Conservation (phyloP, 352 stramenopile species). For the Blastocystis sp. region DNA sequence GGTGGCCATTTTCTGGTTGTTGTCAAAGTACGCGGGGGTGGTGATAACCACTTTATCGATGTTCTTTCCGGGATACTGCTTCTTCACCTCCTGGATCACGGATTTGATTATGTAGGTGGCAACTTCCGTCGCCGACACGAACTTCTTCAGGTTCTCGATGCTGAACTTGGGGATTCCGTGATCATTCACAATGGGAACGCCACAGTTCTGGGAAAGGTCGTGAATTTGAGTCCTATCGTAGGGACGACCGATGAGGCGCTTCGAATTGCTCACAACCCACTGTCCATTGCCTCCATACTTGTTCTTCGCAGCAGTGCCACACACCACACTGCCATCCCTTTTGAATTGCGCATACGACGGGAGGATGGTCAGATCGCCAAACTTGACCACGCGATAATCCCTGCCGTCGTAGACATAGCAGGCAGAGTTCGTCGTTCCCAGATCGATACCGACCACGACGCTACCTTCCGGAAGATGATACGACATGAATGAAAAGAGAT, state of each 20-base stretch:
- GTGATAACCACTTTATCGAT: constrained; percentile 28
- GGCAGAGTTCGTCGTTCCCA: constrained; percentile 59
- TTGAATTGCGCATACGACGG: constrained; percentile 12
- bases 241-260: constrained; percentile 10
- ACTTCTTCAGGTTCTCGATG: not conserved
- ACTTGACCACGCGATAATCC: constrained; percentile 87
- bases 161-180: constrained; percentile 4
- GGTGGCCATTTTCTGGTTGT: constrained; percentile 44
- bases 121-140: constrained; percentile 2
- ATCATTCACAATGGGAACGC: not conserved
- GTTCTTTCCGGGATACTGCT: not conserved
- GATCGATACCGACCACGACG: constrained; percentile 74
- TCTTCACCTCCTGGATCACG: constrained; percentile 69
- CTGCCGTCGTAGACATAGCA: constrained; percentile 89
- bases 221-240: not conserved
- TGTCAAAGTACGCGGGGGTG: constrained; percentile 36
- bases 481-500: not conserved
- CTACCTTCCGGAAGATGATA: not conserved
- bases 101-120: not conserved
- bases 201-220: constrained; percentile 84
- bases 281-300: not conserved
- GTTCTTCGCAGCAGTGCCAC: not conserved
- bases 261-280: constrained; percentile 10
- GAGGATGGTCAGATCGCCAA: constrained; percentile 87
- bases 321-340: not conserved